phyloP scores from a whole-genome alignment of 2,329 filamentous ascomycete species.

The Sporothrix brasiliensis region DNA sequence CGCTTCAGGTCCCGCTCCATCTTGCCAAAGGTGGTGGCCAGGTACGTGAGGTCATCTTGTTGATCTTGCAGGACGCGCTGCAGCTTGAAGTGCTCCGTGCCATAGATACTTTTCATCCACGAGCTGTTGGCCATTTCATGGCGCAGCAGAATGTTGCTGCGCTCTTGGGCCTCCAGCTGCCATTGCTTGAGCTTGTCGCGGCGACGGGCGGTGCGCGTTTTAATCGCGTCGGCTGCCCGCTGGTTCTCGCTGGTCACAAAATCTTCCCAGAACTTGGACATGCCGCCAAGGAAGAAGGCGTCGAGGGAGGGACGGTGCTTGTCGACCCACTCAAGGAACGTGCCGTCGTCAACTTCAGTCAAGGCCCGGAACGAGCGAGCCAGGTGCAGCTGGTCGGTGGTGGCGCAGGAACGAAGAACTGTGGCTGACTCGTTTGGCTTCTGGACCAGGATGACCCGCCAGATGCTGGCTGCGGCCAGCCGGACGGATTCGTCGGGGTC shows the following conservation, averaged over 20 bases:
- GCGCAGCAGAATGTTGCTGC: conserved; percentile 72
- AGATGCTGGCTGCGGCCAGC: conserved; percentile 76
- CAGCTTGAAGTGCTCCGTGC: conserved; percentile 87
- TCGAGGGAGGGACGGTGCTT: conserved; percentile 78
- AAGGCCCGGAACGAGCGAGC: conserved; percentile 79
- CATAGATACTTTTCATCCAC: conserved; percentile 95
- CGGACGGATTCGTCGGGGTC: conserved; percentile 69
- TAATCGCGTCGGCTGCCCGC: conserved; percentile 74
- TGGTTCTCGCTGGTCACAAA: conserved; percentile 84
- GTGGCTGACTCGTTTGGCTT: conserved; percentile 80
- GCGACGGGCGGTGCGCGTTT: conserved; percentile 69
- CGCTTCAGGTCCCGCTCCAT: conserved; percentile 77
- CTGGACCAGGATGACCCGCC: conserved; percentile 91
- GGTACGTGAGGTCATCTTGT: conserved; percentile 82
- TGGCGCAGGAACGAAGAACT: conserved; percentile 72
- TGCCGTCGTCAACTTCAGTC: conserved; percentile 83
- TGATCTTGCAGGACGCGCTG: conserved; percentile 89
- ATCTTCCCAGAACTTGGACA: conserved; percentile 83
- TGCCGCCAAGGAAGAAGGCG: conserved; percentile 75
- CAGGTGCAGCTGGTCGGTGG: conserved; percentile 68
- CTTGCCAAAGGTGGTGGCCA: conserved; percentile 73
- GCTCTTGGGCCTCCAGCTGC: conserved; percentile 68
- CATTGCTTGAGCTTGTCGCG: conserved; percentile 81
- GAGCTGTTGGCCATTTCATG: conserved; percentile 85
- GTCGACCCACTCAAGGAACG: conserved; percentile 87